Conservation (phyloP, 1,284 basidiomycete species). For the Fomitopsis schrenkii region DNA sequence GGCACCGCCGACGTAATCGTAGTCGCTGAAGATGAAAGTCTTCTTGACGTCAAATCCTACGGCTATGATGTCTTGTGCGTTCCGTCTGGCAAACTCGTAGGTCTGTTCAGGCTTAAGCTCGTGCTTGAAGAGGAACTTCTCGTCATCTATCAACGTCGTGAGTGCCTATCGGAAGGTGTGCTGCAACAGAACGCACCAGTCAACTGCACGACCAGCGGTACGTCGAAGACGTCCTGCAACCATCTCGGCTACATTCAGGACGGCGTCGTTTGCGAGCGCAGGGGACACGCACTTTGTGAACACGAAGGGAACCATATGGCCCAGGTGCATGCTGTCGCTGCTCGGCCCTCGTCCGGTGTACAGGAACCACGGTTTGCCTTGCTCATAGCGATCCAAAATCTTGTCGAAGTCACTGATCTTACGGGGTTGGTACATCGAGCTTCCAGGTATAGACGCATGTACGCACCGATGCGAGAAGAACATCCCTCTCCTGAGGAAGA, state of each 20-base stretch:
- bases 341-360: slow-evolving; percentile 98
- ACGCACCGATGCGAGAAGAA: slow-evolving; percentile 95
- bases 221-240: slow-evolving; percentile 96
- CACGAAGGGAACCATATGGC: slow-evolving; percentile 96
- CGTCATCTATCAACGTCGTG: slow-evolving; percentile 70
- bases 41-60: slow-evolving; percentile 91
- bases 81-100: slow-evolving; percentile 78
- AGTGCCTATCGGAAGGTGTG: background rate
- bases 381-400: slow-evolving; percentile 94
- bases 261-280: background rate
- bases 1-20: slow-evolving; percentile 84
- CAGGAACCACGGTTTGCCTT: slow-evolving; percentile 96
- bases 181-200: slow-evolving; percentile 54
- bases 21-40: slow-evolving; percentile 97
- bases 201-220: slow-evolving; percentile 91
- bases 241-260: slow-evolving; percentile 51
- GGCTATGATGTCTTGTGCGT: slow-evolving; percentile 95
- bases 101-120: slow-evolving; percentile 91
- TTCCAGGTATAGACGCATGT: background rate
- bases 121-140: slow-evolving; percentile 98
- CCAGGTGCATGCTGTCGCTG: slow-evolving; percentile 96
- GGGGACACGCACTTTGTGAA: slow-evolving; percentile 84
- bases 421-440: too few relatives aligned
- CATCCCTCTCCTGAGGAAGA: slow-evolving; percentile 87
- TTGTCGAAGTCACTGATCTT: slow-evolving; percentile 80